phyloP scores from a whole-genome alignment of 352 stramenopile species.

The Pythium oligandrum region DNA sequence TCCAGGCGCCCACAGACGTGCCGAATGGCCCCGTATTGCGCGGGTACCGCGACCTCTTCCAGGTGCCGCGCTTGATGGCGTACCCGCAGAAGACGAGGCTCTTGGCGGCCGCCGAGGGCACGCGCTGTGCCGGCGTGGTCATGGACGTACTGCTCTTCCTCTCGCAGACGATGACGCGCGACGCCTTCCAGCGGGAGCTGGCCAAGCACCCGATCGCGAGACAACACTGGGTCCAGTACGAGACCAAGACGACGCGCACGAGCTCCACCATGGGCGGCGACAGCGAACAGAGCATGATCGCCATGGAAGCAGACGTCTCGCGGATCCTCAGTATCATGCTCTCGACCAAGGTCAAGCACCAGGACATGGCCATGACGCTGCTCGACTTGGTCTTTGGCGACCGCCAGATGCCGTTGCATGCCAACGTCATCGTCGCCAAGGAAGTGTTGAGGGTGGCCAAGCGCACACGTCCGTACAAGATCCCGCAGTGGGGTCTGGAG shows the following conservation, averaged over 20 bases:
- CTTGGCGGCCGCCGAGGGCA: conserved; percentile 39
- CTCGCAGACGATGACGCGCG: conserved; percentile 66
- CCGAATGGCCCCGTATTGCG: conserved; percentile 12
- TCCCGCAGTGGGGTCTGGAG: conserved; percentile 54
- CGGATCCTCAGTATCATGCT: conserved; percentile 5
- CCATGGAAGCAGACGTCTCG: conserved; percentile 10
- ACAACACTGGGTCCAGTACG: conserved; percentile 70
- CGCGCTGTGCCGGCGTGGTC: conserved; percentile 50
- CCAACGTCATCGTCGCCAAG: conserved; percentile 29
- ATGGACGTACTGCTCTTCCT: conserved; percentile 73
- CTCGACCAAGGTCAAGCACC: conserved; percentile 35
- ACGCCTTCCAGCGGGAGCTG: conserved; percentile 46
- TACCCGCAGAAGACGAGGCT: conserved; percentile 43
- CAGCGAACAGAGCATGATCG: conserved; percentile 32
- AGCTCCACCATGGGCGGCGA: conserved; percentile 28
- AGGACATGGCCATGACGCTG: conserved; percentile 53
- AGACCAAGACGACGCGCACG: conserved; percentile 7
- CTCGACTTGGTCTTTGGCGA: conserved; percentile 49
- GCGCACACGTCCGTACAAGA: conserved; percentile 20
- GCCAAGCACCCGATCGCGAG: conserved; percentile 27
- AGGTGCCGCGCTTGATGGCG: conserved; percentile 28
- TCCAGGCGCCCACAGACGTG: conserved; percentile 23
- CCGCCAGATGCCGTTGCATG: conserved; percentile 12
- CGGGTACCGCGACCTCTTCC: conserved; percentile 54
- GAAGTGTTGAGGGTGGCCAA: conserved; percentile 31